A percentile compares a stretch with the other conserved stretches of the same genome.
phyloP scores from a whole-genome alignment of 495 filamentous ascomycete species.

The Friedmanniomyces endolithicus region DNA sequence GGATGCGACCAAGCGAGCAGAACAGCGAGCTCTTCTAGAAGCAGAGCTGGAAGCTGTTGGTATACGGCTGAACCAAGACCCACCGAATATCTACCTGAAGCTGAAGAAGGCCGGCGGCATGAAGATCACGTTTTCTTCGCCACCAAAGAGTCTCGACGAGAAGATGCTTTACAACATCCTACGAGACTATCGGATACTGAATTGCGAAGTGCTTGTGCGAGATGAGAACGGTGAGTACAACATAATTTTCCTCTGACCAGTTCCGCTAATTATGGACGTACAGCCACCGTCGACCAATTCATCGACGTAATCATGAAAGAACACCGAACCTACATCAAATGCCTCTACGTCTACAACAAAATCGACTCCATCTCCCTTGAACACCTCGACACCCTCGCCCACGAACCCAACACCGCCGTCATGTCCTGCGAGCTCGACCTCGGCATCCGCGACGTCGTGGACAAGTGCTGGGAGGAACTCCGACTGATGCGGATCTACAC shows the following conservation, averaged over 20 bases:
- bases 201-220: slow-evolving; percentile 88
- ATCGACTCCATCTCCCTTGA: slow-evolving; percentile 92
- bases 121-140: slow-evolving; percentile 90
- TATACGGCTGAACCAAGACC: slow-evolving; percentile 83
- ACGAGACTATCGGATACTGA: slow-evolving; percentile 96
- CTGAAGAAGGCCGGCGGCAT: slow-evolving; percentile 91
- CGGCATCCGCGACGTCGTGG: slow-evolving; percentile 90
- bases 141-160: slow-evolving; percentile 85
- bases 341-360: slow-evolving; percentile 99
- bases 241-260: neutral
- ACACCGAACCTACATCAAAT: slow-evolving; percentile 93
- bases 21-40: slow-evolving; percentile 83
- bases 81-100: slow-evolving; percentile 99
- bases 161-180: slow-evolving; percentile 96
- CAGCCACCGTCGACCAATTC: slow-evolving; percentile 91
- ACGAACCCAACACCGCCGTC: slow-evolving; percentile 84
- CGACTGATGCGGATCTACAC: slow-evolving; percentile 88
- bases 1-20: slow-evolving; percentile 92
- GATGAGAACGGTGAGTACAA: slow-evolving; percentile 65
- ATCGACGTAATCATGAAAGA: slow-evolving; percentile 99
- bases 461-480: slow-evolving; percentile 90
- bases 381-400: slow-evolving; percentile 80
- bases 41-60: slow-evolving; percentile 93
- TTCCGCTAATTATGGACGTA: slow-evolving; percentile 1
- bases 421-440: slow-evolving; percentile 98